A percentile compares a stretch with the other conserved stretches of the same genome.
phyloP scores from a whole-genome alignment of 2,329 filamentous ascomycete genomes.

The Colletotrichum destructivum region DNA sequence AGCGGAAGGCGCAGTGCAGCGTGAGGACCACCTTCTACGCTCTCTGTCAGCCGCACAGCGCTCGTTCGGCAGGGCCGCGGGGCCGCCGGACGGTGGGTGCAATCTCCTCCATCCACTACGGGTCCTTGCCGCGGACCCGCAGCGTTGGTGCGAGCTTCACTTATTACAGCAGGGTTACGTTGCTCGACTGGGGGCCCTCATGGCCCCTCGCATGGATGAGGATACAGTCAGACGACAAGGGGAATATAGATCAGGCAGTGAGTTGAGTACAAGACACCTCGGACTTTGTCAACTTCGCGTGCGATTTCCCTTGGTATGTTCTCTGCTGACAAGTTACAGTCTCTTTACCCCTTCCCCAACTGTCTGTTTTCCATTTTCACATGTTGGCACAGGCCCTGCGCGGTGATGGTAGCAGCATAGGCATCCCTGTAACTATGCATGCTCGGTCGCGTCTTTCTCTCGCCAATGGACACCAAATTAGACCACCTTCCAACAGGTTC shows the following conservation, averaged over 20 bases:
- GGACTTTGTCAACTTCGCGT: constrained; percentile 10
- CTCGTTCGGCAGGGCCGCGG: constrained; percentile 6
- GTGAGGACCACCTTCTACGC: not conserved
- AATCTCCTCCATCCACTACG: constrained; percentile 22
- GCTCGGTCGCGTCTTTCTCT: not conserved
- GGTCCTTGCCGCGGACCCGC: constrained; percentile 24
- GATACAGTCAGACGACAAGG: constrained; percentile 15
- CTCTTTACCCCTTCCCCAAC: not conserved
- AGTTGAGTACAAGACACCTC: not conserved
- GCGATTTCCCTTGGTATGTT: not conserved
- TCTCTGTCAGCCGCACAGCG: constrained; percentile 9
- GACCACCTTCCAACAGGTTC: not conserved
- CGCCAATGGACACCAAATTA: not conserved
- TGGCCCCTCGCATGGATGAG: not conserved
- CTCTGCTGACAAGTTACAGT: not conserved
- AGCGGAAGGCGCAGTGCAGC: constrained; percentile 36
- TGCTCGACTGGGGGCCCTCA: not conserved
- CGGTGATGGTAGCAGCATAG: not conserved
- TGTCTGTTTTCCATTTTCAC: not conserved
- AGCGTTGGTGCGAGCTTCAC: constrained; percentile 11
- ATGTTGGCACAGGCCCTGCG: not conserved
- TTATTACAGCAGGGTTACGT: not conserved
- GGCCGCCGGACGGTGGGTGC: constrained; percentile 7
- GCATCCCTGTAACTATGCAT: not conserved
- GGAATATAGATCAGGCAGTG: not conserved